A percentile compares a stretch with the other conserved stretches of the same genome.
Conservation (phyloP, 306 rosid genomes). For the Quillaja saponaria region DNA sequence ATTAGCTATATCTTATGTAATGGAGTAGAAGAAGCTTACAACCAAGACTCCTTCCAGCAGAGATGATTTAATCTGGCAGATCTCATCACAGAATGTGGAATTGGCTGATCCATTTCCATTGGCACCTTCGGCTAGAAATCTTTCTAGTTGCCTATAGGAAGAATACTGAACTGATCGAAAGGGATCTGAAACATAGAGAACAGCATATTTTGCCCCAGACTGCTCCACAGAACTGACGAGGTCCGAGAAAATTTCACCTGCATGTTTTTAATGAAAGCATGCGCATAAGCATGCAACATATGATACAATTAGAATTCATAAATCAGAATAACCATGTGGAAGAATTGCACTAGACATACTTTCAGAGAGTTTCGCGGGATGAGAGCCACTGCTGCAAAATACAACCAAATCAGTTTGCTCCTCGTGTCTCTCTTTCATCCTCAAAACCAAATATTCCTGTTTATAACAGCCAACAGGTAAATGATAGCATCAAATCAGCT, state of each 20-base stretch:
- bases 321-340: not conserved
- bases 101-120: conserved; percentile 46
- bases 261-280: conserved; percentile 25
- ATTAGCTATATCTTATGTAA: no score
- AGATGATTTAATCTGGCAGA: conserved; percentile 87
- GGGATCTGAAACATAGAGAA: conserved; percentile 84
- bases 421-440: conserved; percentile 49
- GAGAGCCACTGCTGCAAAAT: conserved; percentile 60
- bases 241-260: conserved; percentile 64
- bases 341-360: conserved; percentile 49
- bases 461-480: conserved; percentile 23
- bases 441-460: conserved; percentile 75
- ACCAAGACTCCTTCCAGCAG: conserved; percentile 90
- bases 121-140: conserved; percentile 75
- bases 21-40: conserved; percentile 47
- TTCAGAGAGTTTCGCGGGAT: conserved; percentile 51
- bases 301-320: conserved; percentile 24
- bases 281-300: conserved; percentile 25
- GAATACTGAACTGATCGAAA: conserved; percentile 60
- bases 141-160: conserved; percentile 64
- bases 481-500: conserved; percentile 35
- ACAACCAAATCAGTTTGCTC: conserved; percentile 77
- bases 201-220: conserved; percentile 79
- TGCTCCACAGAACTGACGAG: conserved; percentile 68
- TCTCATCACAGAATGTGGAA: conserved; percentile 59